Evolutionary conservation across 495 filamentous ascomycete genomes (phyloP).

Genomic region (Penicillium paxilli): DNA sequence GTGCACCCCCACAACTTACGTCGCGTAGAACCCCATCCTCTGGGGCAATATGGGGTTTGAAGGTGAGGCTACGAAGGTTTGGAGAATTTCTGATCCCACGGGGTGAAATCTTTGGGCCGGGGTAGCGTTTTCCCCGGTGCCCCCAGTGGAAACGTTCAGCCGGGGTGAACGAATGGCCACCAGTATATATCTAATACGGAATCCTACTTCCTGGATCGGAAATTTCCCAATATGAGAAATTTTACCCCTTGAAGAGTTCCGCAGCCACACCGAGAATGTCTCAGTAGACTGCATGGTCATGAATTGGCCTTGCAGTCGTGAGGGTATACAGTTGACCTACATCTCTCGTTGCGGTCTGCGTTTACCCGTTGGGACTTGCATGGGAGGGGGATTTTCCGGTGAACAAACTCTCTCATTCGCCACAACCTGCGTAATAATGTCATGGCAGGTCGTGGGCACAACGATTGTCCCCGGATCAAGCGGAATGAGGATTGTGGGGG

Average conservation of each 20-base stretch:
- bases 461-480: constrained; percentile 13
- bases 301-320: neutral
- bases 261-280: neutral
- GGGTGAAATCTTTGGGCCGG: constrained; percentile 25
- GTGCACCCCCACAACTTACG: constrained; percentile 31
- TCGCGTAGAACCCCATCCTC: constrained; percentile 28
- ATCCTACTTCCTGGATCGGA: constrained; percentile 10
- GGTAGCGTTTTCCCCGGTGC: constrained; percentile 40
- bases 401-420: constrained; percentile 11
- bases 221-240: neutral
- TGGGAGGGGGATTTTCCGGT: constrained; percentile 7
- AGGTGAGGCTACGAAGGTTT: constrained; percentile 19
- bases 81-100: constrained; percentile 18
- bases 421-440: constrained; percentile 14
- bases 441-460: constrained; percentile 1
- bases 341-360: neutral
- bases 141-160: constrained; percentile 32
- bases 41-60: constrained; percentile 34
- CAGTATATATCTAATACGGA: constrained; percentile 25
- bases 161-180: constrained; percentile 16
- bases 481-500: constrained; percentile 15
- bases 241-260: neutral
- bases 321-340: neutral
- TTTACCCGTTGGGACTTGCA: constrained; percentile 13
- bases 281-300: neutral